Conservation (phyloP, 164 flowering plant species). For the Chimonanthus salicifolius region DNA sequence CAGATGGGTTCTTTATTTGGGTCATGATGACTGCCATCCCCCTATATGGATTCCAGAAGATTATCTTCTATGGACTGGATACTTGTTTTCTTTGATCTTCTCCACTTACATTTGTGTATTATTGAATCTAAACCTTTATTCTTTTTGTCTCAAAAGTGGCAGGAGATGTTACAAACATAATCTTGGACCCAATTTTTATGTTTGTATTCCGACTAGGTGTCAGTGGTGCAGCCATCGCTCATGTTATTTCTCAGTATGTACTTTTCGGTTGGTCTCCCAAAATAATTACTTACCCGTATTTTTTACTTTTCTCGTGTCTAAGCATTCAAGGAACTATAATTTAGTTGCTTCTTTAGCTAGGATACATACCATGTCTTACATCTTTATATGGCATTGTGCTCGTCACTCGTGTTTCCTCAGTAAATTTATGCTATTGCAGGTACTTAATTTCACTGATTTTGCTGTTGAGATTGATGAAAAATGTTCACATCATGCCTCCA, state of each 20-base stretch:
- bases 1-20: no score
- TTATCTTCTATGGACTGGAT: no score
- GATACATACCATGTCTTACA: not conserved
- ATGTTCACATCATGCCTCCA: slow-evolving; percentile 75
- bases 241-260: slow-evolving; percentile 93
- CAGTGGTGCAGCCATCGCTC: slow-evolving; percentile 95
- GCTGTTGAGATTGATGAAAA: slow-evolving; percentile 43
- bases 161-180: slow-evolving; percentile 67
- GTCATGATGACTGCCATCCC: no score
- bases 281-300: not conserved
- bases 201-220: slow-evolving; percentile 59
- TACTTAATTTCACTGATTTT: slow-evolving; percentile 65
- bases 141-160: slow-evolving; percentile 37
- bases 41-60: no score
- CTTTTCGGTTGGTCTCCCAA: not conserved
- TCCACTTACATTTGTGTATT: not conserved
- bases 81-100: no score
- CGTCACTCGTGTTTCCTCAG: not conserved
- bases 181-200: slow-evolving; percentile 81
- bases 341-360: not conserved
- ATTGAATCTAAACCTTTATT: slow-evolving; percentile 2
- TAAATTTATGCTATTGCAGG: slow-evolving; percentile 27
- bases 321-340: not conserved
- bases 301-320: not conserved
- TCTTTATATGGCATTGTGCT: not conserved